Conservation (phyloP, 2,329 filamentous ascomycete genomes). For the Lizonia empirigonia region DNA sequence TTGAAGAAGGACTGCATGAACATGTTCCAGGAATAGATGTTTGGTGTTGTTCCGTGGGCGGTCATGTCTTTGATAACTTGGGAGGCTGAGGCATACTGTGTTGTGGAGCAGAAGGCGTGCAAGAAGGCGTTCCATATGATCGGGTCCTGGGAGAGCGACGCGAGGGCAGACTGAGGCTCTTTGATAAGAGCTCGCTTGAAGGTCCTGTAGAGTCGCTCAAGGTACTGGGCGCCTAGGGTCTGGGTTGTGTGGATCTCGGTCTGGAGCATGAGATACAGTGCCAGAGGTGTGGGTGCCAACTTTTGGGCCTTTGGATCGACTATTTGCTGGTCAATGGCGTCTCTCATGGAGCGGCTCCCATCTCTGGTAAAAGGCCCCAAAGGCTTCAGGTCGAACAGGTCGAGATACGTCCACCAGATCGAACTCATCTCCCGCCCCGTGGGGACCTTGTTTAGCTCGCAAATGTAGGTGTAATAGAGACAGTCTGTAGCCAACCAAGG, state of each 20-base stretch:
- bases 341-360: conserved; percentile 4
- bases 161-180: conserved; percentile 50
- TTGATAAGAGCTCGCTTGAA: conserved; percentile 54
- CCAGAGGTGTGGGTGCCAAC: conserved; percentile 28
- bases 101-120: conserved; percentile 55
- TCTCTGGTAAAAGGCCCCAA: conserved; percentile 38
- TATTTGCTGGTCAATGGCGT: conserved; percentile 12
- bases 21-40: conserved; percentile 76
- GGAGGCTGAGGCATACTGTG: conserved; percentile 58
- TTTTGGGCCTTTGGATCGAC: not conserved
- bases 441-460: not conserved
- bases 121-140: conserved; percentile 65
- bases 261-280: conserved; percentile 40
- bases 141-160: conserved; percentile 51
- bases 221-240: conserved; percentile 40
- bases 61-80: conserved; percentile 65
- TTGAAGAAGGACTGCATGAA: conserved; percentile 73
- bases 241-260: conserved; percentile 27
- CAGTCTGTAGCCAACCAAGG: conserved; percentile 57
- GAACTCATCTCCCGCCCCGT: conserved; percentile 1
- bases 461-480: conserved; percentile 53
- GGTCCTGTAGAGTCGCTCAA: conserved; percentile 54
- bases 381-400: conserved; percentile 47
- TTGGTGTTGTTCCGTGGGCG: conserved; percentile 54
- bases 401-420: conserved; percentile 41